Evolutionary conservation across 805 yeast species (phyloP), one percentile per base, ranked within the genome.

Genomic region (Maudiozyma serrabonitensis): DNA sequence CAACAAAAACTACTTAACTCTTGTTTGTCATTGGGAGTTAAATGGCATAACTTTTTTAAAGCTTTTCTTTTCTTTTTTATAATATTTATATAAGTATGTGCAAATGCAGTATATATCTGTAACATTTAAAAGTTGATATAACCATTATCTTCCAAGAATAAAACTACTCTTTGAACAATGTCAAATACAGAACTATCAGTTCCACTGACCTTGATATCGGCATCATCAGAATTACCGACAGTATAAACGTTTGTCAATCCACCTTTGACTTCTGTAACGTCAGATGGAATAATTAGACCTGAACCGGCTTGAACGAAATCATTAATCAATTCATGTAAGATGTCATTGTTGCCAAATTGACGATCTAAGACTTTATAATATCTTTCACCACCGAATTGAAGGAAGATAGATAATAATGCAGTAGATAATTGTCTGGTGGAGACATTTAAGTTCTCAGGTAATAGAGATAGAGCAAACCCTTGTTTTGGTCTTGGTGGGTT

Each of bases 401-500:
- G 86, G 71, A 90, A 82, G 40, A 95, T 87, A 37, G 93, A 86
- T 67, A 88, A 86, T 55, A 90, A 75, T 11, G 97, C 97, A 59
- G 81, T 81, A 8, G 93, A 80, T 55, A 90, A 72, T 46, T 83
- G 81, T 52, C 75, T 79, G 45, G 76, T 74, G 49, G 85, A 82
- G 31, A 82, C 74, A 58, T 76, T 74, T 57, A 81, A 75, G 55
- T 74, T 69, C 38, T 85, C 81, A 32, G 81, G 74, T 47, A 88
- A 71, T 53, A 82, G 75, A 35, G 38, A 35, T 47, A 89, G 71
- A 8, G 87, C 86, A 68, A 90, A 91, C 35, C 98, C 98, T 72
- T 91, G 98, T 51, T 75, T 68, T 51, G 75, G 79, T 70, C 97
- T 81, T 55, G 98, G 96, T 50, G 97, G 97, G 68, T 90, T 90